These are phyloP conservation scores for Mycena alexandri DNA, from an alignment of 768 basidiomycete genomes.

Conservation along the genomic window DNA sequence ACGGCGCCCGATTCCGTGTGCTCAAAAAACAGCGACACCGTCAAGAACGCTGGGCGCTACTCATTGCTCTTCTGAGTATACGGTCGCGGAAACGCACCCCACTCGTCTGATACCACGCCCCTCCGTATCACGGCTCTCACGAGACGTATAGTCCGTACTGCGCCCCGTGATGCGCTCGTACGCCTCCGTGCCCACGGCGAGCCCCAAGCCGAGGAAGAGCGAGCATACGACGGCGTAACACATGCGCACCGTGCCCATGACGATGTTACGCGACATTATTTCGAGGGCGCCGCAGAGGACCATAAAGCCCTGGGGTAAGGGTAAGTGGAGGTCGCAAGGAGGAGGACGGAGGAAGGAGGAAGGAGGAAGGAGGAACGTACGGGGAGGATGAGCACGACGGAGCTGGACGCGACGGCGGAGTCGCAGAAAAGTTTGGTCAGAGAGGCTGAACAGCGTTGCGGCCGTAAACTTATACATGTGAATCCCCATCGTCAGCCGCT, in stretches of 20 bases:
- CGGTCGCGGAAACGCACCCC: conserved; percentile 64
- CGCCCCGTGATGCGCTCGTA: conserved; percentile 71
- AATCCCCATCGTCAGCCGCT: conserved; percentile 5
- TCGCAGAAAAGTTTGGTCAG: conserved; percentile 81
- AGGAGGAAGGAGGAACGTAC: conserved; percentile 50
- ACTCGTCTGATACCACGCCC: conserved; percentile 73
- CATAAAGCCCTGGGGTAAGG: conserved; percentile 66
- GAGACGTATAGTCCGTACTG: conserved; percentile 72
- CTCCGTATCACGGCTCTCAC: conserved; percentile 67
- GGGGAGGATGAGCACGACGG: conserved; percentile 85
- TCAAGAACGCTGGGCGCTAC: conserved; percentile 65
- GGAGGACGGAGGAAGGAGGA: conserved; percentile 5
- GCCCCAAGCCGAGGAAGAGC: conserved; percentile 83
- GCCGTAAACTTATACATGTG: conserved; percentile 83
- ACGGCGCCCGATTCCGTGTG: conserved; percentile 73
- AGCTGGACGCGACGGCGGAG: conserved; percentile 80
- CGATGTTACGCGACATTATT: conserved; percentile 83
- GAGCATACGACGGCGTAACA: conserved; percentile 86
- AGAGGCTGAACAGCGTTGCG: conserved; percentile 82
- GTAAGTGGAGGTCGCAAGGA: background rate
- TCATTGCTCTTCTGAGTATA: background rate
- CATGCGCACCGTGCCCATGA: conserved; percentile 86
- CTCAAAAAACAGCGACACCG: conserved; percentile 77
- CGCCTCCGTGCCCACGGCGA: conserved; percentile 81
- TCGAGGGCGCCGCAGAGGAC: conserved; percentile 82